Evolutionary conservation across 164 flowering plant species (phyloP), one percentile per base, ranked within the genome.

Genomic region (Cinnamomum micranthum): DNA sequence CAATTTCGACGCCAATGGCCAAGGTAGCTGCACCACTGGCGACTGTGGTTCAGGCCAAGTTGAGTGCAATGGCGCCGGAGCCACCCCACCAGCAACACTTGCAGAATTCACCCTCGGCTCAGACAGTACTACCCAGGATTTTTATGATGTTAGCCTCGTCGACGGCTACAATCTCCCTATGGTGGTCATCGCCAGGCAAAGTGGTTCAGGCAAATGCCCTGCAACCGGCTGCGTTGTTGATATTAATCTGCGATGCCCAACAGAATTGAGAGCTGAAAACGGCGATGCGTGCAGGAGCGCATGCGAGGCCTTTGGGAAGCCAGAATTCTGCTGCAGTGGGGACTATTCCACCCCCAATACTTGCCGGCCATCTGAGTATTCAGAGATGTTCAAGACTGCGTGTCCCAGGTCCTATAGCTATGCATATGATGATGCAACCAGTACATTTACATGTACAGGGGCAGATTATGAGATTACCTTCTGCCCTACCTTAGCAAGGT

Each of bases 221-320:
- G 50, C 95, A 4, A 86, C 94, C 17, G 91, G 92, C 2, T 94
- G 98, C 74, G 50, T 80, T 17, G 72, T 83, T 50, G 97, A 94
- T 67, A 76, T 94, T 76, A 92, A 93, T 84, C 83, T 41, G 60
- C 74, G 25, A 47, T 93, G 98, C 71, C 98, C 98, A 25, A 11
- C 81, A 19, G 97, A 91, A 85, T 80, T 94, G 73, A 83, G 78
- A 70, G 87, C 72, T 5, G 87, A 85, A 0, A 80, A 77, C 0
- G 97, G 91, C 0, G 83, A 69, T 64, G 97, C 92, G 24, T 94
- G 98, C 77, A 88, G 81, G 84, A 94, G 98, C 83, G 98, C 98
- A 58, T 94, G 98, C 51, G 87, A 80, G 79, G 96, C 97, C 33
- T 92, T 92, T 74, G 88, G 86, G 67, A 83, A 73, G n/a, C 87